These are phyloP conservation scores for Alternaria rosae DNA, from an alignment of 2,329 filamentous ascomycete genomes.

Conservation along the genomic window DNA sequence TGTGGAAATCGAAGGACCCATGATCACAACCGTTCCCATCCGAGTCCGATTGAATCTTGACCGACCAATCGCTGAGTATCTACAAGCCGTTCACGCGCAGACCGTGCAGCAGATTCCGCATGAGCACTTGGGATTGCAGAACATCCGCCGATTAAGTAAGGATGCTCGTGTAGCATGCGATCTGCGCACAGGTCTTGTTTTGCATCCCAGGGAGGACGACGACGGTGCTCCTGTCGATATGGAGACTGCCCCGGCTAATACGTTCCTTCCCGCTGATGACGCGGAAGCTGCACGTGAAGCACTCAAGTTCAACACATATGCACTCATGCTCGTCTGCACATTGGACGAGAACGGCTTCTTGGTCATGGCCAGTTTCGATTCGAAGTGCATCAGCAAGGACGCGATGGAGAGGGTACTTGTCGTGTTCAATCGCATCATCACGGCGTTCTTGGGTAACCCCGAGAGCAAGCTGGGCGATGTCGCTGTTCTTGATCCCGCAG, in stretches of 20 bases:
- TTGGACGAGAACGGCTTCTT: constrained; percentile 64
- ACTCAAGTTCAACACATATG: constrained; percentile 64
- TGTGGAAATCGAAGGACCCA: constrained; percentile 65
- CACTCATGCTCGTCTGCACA: constrained; percentile 71
- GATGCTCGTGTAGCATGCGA: constrained; percentile 47
- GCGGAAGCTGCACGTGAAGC: constrained; percentile 67
- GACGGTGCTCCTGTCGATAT: constrained; percentile 21
- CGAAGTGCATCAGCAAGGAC: constrained; percentile 61
- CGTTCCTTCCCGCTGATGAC: constrained; percentile 64
- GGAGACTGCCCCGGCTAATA: constrained; percentile 54
- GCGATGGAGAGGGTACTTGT: constrained; percentile 63
- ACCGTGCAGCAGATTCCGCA: constrained; percentile 67
- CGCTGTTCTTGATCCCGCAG: constrained; percentile 37
- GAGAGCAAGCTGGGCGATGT: constrained; percentile 42
- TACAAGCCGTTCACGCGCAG: constrained; percentile 65
- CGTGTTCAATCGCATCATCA: constrained; percentile 61
- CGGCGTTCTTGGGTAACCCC: constrained; percentile 57
- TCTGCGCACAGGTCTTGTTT: constrained; percentile 46
- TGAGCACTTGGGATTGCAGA: constrained; percentile 69
- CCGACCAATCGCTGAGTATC: constrained; percentile 58
- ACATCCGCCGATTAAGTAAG: constrained; percentile 59
- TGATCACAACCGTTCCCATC: constrained; percentile 68
- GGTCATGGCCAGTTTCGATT: constrained; percentile 71
- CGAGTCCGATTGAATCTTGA: constrained; percentile 58
- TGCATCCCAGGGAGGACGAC: constrained; percentile 47